These are phyloP conservation scores for Dactylellina cionopaga DNA, from an alignment of 2,329 filamentous ascomycete genomes.

Conservation along the genomic window DNA sequence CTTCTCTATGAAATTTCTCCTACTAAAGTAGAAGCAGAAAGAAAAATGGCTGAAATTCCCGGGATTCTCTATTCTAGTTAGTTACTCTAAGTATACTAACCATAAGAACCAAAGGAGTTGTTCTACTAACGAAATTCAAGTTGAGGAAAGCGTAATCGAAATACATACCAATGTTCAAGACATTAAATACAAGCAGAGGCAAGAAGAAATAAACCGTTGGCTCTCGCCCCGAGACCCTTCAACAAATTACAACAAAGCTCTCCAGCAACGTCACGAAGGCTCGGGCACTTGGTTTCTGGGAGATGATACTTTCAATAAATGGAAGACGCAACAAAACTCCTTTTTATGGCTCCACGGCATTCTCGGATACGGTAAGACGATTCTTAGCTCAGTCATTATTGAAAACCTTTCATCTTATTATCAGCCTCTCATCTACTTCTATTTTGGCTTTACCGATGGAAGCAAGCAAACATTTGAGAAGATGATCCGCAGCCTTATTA, in stretches of 20 bases:
- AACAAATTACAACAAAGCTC: no score
- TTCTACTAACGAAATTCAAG: no score
- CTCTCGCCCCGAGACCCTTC: slow-evolving; percentile 59
- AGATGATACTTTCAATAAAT: no score
- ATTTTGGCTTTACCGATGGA: slow-evolving; percentile 61
- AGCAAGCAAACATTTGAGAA: slow-evolving; percentile 59
- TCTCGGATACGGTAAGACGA: slow-evolving; percentile 63
- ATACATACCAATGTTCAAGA: neutral
- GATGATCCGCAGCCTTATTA: no score
- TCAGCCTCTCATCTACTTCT: slow-evolving; percentile 57
- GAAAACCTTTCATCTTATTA: slow-evolving; percentile 53
- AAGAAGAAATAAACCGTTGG: slow-evolving; percentile 58
- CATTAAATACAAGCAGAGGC: neutral
- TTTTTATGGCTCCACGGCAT: no score
- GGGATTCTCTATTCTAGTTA: neutral
- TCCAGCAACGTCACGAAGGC: no score
- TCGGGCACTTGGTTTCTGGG: no score
- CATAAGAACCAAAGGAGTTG: no score
- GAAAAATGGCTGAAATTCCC: neutral
- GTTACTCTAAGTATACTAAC: no score
- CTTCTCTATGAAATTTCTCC: neutral
- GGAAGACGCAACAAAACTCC: no score
- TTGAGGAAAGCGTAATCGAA: neutral
- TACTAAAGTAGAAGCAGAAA: neutral
- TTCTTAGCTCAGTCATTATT: slow-evolving; percentile 61